These are phyloP conservation scores for Quercus ilex DNA, from an alignment of 306 rosid genomes.

Conservation along the genomic window DNA sequence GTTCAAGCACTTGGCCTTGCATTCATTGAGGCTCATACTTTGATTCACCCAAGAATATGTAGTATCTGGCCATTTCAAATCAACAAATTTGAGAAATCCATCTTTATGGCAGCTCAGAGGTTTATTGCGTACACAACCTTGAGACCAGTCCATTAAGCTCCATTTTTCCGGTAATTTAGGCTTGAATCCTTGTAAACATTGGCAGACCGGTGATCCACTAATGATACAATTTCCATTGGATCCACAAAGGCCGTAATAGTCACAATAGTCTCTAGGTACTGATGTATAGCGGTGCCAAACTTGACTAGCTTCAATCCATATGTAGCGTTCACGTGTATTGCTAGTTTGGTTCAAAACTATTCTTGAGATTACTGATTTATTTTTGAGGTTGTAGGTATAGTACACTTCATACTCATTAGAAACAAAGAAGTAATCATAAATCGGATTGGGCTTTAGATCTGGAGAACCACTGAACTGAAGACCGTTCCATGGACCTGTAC, in stretches of 20 bases:
- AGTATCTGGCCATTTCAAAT: constrained; percentile 1
- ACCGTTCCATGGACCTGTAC: constrained; percentile 23
- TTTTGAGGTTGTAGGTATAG: constrained; percentile 3
- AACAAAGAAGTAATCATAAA: too few species aligned
- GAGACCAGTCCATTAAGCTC: neutral
- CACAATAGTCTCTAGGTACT: constrained; percentile 1
- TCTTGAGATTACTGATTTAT: neutral
- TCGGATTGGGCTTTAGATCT: neutral
- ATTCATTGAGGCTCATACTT: neutral
- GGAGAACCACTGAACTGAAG: constrained; percentile 2
- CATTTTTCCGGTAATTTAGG: neutral
- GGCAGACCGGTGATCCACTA: too few species aligned
- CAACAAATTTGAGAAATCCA: neutral
- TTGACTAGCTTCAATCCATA: neutral
- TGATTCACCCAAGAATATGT: neutral
- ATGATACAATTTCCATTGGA: too few species aligned
- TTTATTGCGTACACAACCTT: constrained; percentile 3
- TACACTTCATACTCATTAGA: constrained; percentile 1
- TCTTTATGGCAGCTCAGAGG: too few species aligned
- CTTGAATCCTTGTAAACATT: neutral
- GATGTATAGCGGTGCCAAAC: neutral
- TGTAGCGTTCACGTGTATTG: neutral
- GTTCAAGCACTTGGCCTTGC: neutral
- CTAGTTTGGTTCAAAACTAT: neutral
- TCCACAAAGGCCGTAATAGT: constrained; percentile 4